phyloP scores from a whole-genome alignment of 164 flowering plant species.

The Warburgia ugandensis region DNA sequence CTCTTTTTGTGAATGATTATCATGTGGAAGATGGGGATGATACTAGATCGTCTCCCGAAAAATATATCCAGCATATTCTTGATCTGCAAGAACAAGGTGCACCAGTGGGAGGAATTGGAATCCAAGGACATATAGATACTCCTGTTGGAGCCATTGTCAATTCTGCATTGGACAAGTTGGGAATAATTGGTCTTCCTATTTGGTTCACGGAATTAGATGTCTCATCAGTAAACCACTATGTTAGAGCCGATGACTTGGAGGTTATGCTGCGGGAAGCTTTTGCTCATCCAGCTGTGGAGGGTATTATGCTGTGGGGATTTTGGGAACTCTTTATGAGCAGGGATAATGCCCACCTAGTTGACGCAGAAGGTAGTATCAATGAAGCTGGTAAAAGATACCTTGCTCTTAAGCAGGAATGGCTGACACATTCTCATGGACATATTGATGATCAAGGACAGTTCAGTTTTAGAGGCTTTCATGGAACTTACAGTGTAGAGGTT shows the following conservation, averaged over 20 bases:
- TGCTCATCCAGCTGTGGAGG: conserved; percentile 92
- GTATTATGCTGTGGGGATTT: conserved; percentile 92
- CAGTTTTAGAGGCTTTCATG: conserved; percentile 76
- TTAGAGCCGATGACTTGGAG: conserved; percentile 90
- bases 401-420: conserved; percentile 67
- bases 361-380: conserved; percentile 84
- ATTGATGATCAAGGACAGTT: conserved; percentile 52
- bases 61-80: conserved; percentile 67
- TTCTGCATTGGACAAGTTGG: conserved; percentile 72
- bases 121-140: conserved; percentile 82
- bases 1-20: conserved; percentile 83
- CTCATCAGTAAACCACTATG: conserved; percentile 64
- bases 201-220: conserved; percentile 97
- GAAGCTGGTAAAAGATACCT: conserved; percentile 73
- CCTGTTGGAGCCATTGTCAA: conserved; percentile 80
- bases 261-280: conserved; percentile 87
- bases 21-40: conserved; percentile 87
- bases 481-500: conserved; percentile 51
- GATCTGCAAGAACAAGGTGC: conserved; percentile 80
- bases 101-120: conserved; percentile 83
- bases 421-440: conserved; percentile 52
- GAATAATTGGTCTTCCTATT: conserved; percentile 78
- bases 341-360: conserved; percentile 60
- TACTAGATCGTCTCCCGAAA: conserved; percentile 67
- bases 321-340: conserved; percentile 98